These are phyloP conservation scores for Alternaria novae-zelandiae DNA, from an alignment of 2,329 filamentous ascomycete genomes.

Conservation along the genomic window DNA sequence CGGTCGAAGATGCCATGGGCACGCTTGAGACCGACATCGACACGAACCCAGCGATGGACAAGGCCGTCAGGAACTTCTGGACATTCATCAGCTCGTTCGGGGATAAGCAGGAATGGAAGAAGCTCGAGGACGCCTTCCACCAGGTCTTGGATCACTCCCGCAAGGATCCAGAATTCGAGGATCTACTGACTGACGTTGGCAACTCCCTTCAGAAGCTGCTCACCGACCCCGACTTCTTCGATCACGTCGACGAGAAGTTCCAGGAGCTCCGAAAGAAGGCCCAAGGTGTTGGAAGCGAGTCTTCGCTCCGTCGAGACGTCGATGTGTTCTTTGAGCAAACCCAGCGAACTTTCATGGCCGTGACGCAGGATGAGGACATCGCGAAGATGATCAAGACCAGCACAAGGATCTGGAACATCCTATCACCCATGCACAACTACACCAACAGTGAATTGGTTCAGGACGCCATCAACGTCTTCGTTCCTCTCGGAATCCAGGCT, in stretches of 20 bases:
- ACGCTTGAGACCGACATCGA: constrained; percentile 74
- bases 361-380: constrained; percentile 75
- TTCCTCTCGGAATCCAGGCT: constrained; percentile 76
- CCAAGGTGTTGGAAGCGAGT: constrained; percentile 66
- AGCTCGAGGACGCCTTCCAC: constrained; percentile 71
- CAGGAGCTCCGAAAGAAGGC: constrained; percentile 64
- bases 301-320: constrained; percentile 73
- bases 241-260: constrained; percentile 72
- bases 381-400: constrained; percentile 71
- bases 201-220: constrained; percentile 80
- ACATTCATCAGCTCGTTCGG: constrained; percentile 80
- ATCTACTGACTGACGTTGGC: constrained; percentile 74
- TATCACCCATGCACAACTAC: constrained; percentile 69
- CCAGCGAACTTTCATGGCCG: constrained; percentile 70
- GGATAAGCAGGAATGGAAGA: constrained; percentile 74
- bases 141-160: constrained; percentile 75
- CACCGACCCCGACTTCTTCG: constrained; percentile 85
- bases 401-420: constrained; percentile 69
- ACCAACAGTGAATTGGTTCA: constrained; percentile 74
- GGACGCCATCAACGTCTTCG: constrained; percentile 79
- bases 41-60: constrained; percentile 75
- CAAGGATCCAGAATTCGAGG: constrained; percentile 82
- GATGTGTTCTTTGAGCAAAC: constrained; percentile 74
- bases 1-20: constrained; percentile 69
- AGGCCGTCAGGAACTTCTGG: constrained; percentile 82